Conservation (phyloP, 1,284 basidiomycete species). For the Irpex sp. region DNA sequence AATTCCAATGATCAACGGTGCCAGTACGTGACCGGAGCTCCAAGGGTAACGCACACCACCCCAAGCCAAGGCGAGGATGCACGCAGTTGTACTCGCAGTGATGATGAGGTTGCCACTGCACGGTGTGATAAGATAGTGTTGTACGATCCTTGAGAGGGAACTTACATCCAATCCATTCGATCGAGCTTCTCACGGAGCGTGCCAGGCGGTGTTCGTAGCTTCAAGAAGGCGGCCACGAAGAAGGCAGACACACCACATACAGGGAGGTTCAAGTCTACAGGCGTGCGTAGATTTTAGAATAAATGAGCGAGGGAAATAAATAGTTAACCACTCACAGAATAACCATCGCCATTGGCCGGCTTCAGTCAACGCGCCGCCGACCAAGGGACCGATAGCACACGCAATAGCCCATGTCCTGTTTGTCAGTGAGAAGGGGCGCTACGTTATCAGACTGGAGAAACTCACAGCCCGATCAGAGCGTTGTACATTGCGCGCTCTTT, state of each 20-base stretch:
- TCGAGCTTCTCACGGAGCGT: conserved; percentile 29
- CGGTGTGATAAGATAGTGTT: neutral
- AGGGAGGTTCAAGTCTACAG: conserved; percentile 40
- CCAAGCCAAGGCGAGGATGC: conserved; percentile 5
- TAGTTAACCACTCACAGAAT: conserved; percentile 28
- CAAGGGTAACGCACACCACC: conserved; percentile 10
- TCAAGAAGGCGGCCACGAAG: conserved; percentile 34
- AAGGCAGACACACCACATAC: conserved; percentile 32
- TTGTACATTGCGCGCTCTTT: conserved; percentile 34
- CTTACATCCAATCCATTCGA: conserved; percentile 38
- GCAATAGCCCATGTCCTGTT: conserved; percentile 34
- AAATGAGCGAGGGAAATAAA: neutral
- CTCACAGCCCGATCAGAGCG: conserved; percentile 28
- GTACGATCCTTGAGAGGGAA: neutral
- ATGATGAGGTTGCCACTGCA: conserved; percentile 8
- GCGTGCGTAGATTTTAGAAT: neutral
- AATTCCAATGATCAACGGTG: conserved; percentile 9
- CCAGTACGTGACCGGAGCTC: conserved; percentile 7
- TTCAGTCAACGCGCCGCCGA: conserved; percentile 30
- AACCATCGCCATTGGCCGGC: conserved; percentile 36
- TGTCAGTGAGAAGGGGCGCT: conserved; percentile 27
- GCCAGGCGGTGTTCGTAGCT: conserved; percentile 32
- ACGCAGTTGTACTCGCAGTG: conserved; percentile 2
- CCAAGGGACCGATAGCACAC: conserved; percentile 18
- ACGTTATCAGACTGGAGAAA: neutral